These are phyloP conservation scores for Geosmithia putterillii DNA, from an alignment of 2,329 filamentous ascomycete species.

Conservation along the genomic window DNA sequence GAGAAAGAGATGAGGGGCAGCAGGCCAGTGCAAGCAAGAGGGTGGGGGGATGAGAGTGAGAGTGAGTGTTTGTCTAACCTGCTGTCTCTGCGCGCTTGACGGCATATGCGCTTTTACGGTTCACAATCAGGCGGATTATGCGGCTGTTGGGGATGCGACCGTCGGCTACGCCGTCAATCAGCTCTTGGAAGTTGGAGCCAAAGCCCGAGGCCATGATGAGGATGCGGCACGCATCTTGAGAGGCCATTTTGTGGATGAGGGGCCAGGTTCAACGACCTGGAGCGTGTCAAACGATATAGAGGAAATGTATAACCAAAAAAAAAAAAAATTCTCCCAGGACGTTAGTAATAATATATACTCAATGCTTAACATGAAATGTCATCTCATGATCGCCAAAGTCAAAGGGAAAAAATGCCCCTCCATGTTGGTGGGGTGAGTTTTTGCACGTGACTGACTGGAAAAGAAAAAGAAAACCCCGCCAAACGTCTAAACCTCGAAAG, in stretches of 20 bases:
- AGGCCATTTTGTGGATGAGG: background rate
- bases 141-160: constrained; percentile 25
- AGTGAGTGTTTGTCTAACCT: constrained; percentile 7
- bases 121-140: constrained; percentile 34
- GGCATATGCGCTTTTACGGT: constrained; percentile 34
- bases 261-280: too few relatives aligned
- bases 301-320: too few relatives aligned
- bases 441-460: too few relatives aligned
- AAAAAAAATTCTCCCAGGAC: too few relatives aligned
- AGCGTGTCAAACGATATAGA: background rate
- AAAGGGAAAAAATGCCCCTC: too few relatives aligned
- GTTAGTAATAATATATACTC: too few relatives aligned
- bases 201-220: constrained; percentile 61
- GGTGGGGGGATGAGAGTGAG: background rate
- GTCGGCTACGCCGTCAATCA: constrained; percentile 37
- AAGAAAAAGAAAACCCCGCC: background rate
- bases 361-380: too few relatives aligned
- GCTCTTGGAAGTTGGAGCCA: constrained; percentile 68
- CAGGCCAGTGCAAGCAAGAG: background rate
- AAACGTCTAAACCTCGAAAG: too few relatives aligned
- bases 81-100: constrained; percentile 30
- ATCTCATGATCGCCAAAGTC: too few relatives aligned
- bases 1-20: too few relatives aligned
- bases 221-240: constrained; percentile 30
- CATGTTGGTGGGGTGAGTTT: too few relatives aligned